These are phyloP conservation scores for Thoreauomyces humboldtii DNA, from an alignment of 192 early-diverging fungal species.

Conservation along the genomic window DNA sequence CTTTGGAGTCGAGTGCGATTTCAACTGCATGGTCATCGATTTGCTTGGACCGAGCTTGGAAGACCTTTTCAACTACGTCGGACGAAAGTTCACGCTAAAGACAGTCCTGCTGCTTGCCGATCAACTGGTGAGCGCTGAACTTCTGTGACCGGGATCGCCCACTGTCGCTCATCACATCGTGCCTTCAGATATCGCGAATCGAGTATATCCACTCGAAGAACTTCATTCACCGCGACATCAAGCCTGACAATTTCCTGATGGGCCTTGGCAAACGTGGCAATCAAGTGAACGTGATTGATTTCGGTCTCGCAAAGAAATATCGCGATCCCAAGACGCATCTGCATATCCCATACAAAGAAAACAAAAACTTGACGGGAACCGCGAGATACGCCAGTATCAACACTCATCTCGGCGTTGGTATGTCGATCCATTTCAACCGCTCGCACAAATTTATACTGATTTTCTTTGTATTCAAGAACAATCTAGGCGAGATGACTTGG, in stretches of 20 bases:
- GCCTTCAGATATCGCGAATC: slow-evolving; percentile 59
- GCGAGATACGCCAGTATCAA: slow-evolving; percentile 62
- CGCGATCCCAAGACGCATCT: slow-evolving; percentile 62
- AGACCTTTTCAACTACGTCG: slow-evolving; percentile 67
- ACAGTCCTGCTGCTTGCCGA: slow-evolving; percentile 62
- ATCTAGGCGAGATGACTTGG: slow-evolving; percentile 64
- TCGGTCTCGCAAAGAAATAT: slow-evolving; percentile 67
- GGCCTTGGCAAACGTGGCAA: slow-evolving; percentile 61
- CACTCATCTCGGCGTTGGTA: slow-evolving; percentile 53
- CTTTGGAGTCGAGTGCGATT: slow-evolving; percentile 56
- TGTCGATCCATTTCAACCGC: slow-evolving; percentile 4
- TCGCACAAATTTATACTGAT: background rate
- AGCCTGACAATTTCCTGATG: slow-evolving; percentile 65
- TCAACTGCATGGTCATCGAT: slow-evolving; percentile 67
- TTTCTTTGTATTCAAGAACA: slow-evolving; percentile 48
- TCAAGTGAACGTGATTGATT: slow-evolving; percentile 67
- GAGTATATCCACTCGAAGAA: slow-evolving; percentile 69
- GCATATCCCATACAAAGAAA: slow-evolving; percentile 67
- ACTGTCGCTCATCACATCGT: too few relatives aligned
- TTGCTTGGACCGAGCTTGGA: slow-evolving; percentile 59
- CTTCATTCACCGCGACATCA: slow-evolving; percentile 66
- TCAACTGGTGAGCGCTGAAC: slow-evolving; percentile 46
- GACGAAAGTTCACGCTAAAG: slow-evolving; percentile 61
- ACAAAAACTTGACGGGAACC: slow-evolving; percentile 65
- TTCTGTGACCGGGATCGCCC: background rate